Base-by-base conservation (phyloP, 169 alveolate species). In the Fabrea salina region DNA sequence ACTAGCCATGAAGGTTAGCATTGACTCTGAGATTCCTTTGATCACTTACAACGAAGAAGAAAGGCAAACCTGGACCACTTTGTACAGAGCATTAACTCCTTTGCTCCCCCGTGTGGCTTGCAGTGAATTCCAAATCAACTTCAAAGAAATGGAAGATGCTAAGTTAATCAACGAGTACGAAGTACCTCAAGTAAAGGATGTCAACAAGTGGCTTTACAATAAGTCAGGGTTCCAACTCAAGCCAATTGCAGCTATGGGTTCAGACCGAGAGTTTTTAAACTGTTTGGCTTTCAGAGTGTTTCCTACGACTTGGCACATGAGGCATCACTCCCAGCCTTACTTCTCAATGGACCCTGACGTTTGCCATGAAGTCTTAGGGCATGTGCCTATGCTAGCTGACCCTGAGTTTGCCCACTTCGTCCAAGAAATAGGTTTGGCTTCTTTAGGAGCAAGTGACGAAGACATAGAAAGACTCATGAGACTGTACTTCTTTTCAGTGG, bases 341-440 rank as follows among this genome's bases (percentile, higher is more conserved):
- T 90, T 86, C 67, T 79, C 93, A 30, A 90, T 90, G 13, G 95
- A 90, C 58, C 95, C 95, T 30, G 95, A 90, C 71, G 72, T 86
- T 44, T 79, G 85, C 50, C 95, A 90, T 59, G 95, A 90, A 64
- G 49, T 88, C 30, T 30, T 86, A 67, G 95, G 95, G 2, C 95
- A 89, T 61, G 89, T 85, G 44, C 95, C 95, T 1, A 79, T 89
- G 88, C 83, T 89, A 40, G 92, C 90, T 16, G 79, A 86, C 43
- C 40, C 70, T 5, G 87, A 86, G 5, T 83, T 84, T 27, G 89
- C 95, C 4, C 90, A 86, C 22, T 79, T 89, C 19, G 58, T 86
- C 39, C 81, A 89, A 44, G 81, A 80, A 61, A 86, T 89, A 0
- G 95, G 95, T 1, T 47, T 89, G 13, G 84, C 90, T 27, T 84